Evolutionary conservation across 345 rosid genomes (phyloP), one percentile per base, ranked within the genome.

Genomic region (Murraya koenigii): DNA sequence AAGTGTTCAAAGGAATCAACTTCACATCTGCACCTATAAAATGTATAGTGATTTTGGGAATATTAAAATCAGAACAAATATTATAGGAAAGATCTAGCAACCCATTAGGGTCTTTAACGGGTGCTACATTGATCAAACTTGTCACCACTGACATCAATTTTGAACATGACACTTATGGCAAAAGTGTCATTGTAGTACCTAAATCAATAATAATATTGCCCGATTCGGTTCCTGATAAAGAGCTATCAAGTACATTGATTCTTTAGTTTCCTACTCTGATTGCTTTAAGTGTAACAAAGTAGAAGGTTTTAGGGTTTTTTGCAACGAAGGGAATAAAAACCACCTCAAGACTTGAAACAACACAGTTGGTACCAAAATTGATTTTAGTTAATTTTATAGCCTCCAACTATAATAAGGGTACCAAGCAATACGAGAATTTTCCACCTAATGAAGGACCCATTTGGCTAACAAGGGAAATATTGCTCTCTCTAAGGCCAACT

Each of bases 141-240:
- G 59, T 63, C 1, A 85, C 72, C 11, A 79, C 83, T 3, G 75
- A 7, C 3, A 71, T 75, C 69, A 89, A 17, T 15, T 71, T n/a
- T 8, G 65, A 15, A 66, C 65, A 79, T 23, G 82, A 84, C 5
- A 71, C 84, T 0, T 44, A 13, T 0, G 87, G 90, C 0, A 87
- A 58, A 1, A 88, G 8, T 1, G 92, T 88, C 44, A 83, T 55
- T 4, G 94, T 86, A 6, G 88, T 89, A 14, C 97, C 91, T 0
- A 91, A 91, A 72, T 93, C 96, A 26, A 90, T 84, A 41, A 91
- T 84, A 32, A 87, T 86, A 85, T 90, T 89, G 5, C 92, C 94
- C 3, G 69, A 56, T 8, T 35, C 17, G 5, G n/a, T 5, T 74
- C 72, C 82, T 5, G 54, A 68, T 13, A 81, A 23, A 38, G 84